phyloP scores from a whole-genome alignment of 2,329 filamentous ascomycete species.

The Fusarium virguliforme region DNA sequence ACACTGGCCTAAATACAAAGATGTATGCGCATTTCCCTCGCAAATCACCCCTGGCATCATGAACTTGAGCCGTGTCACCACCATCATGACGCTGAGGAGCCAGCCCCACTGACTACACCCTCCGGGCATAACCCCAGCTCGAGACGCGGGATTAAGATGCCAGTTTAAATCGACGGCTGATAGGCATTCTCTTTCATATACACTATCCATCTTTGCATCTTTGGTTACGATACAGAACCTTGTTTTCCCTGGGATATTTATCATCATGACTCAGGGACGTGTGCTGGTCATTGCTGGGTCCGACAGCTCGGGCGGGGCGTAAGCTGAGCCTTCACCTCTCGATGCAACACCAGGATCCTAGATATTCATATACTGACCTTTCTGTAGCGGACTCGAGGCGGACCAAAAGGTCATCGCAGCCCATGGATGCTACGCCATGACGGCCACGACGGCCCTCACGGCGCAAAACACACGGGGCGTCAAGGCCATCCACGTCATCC shows the following conservation, averaged over 20 bases:
- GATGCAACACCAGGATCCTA: slow-evolving; percentile 1
- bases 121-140: slow-evolving; percentile 3
- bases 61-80: slow-evolving; percentile 12
- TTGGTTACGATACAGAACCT: background rate
- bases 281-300: slow-evolving; percentile 90
- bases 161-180: background rate
- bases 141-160: slow-evolving; percentile 19
- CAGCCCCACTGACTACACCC: slow-evolving; percentile 34
- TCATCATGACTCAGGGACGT: slow-evolving; percentile 61
- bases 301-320: slow-evolving; percentile 92
- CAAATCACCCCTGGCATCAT: background rate
- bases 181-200: background rate
- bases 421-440: slow-evolving; percentile 96
- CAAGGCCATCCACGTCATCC: slow-evolving; percentile 83
- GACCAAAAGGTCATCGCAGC: slow-evolving; percentile 95
- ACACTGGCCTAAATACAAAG: background rate
- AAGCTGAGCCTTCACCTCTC: slow-evolving; percentile 53
- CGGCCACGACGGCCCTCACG: slow-evolving; percentile 94
- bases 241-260: background rate
- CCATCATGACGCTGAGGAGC: slow-evolving; percentile 38
- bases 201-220: background rate
- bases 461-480: slow-evolving; percentile 94
- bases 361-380: background rate
- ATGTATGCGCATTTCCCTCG: background rate
- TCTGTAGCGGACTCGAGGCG: slow-evolving; percentile 86